Percentiles rank a stretch among this genome's conserved stretches.
Conservation (phyloP, 1,139 yeast genomes). For the Kodamaea ohmeri region DNA sequence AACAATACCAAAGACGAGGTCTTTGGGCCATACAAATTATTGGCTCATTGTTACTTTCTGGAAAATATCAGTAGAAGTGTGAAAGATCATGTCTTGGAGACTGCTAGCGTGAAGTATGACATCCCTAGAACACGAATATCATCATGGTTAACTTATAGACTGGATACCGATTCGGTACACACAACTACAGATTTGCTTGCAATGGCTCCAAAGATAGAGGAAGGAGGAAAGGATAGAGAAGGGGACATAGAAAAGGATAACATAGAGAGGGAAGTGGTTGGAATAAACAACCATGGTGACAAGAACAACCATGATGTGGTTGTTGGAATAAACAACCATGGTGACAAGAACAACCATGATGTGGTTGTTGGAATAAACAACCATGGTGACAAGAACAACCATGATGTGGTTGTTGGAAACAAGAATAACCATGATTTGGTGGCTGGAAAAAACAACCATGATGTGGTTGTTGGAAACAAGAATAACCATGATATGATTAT, state of each 20-base stretch:
- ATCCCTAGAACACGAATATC: slow-evolving; percentile 12
- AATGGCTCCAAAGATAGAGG: slow-evolving; percentile 9
- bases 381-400: too few relatives aligned
- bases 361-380: too few relatives aligned
- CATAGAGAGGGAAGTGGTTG: too few relatives aligned
- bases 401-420: too few relatives aligned
- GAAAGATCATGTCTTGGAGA: slow-evolving; percentile 22
- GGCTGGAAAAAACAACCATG: too few relatives aligned
- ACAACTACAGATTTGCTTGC: slow-evolving; percentile 4
- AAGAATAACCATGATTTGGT: too few relatives aligned
- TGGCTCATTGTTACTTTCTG: slow-evolving; percentile 17
- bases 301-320: too few relatives aligned
- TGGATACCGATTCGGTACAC: slow-evolving; percentile 11
- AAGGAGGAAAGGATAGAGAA: slow-evolving; percentile 1
- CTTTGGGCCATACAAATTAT: slow-evolving; percentile 26
- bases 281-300: too few relatives aligned
- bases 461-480: too few relatives aligned
- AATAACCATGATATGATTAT: too few relatives aligned
- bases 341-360: too few relatives aligned
- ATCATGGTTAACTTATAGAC: slow-evolving; percentile 8
- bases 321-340: too few relatives aligned
- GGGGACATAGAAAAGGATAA: not conserved
- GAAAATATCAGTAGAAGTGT: slow-evolving; percentile 17
- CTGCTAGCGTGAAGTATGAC: slow-evolving; percentile 19
- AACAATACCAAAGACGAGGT: slow-evolving; percentile 18